Conservation (phyloP, 2,329 filamentous ascomycete genomes). For the Nothopassalora personata region DNA sequence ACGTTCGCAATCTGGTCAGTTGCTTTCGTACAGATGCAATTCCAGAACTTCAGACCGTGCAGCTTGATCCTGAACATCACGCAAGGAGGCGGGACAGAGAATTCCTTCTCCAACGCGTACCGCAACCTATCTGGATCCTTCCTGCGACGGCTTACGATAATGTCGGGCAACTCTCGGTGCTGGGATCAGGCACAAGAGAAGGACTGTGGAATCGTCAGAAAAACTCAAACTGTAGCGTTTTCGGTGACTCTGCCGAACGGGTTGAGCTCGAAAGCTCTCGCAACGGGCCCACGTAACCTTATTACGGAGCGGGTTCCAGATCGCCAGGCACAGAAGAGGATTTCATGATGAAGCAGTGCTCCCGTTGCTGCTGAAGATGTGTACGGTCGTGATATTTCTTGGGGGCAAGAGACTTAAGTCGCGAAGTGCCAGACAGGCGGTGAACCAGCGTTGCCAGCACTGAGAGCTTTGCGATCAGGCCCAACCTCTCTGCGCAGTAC, state of each 20-base stretch:
- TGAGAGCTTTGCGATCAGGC: background rate
- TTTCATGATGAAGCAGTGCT: background rate
- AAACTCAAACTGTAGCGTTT: conserved; percentile 4
- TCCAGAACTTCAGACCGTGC: background rate
- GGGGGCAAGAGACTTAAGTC: background rate
- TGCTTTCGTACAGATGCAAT: background rate
- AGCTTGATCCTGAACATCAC: background rate
- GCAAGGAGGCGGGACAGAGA: background rate
- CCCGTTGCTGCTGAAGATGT: background rate
- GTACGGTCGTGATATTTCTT: too few relatives aligned
- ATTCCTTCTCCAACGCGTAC: background rate
- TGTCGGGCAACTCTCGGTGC: conserved; percentile 6
- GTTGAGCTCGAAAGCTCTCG: background rate
- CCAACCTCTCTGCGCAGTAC: background rate
- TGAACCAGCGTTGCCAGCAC: background rate
- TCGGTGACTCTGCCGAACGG: conserved; percentile 1
- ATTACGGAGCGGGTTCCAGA: background rate
- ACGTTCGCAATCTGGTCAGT: conserved; percentile 6
- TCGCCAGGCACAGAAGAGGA: background rate
- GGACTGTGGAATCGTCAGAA: conserved; percentile 3
- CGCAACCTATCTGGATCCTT: background rate
- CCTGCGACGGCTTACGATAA: background rate
- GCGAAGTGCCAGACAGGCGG: background rate
- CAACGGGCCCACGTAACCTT: conserved; percentile 6
- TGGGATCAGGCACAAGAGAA: conserved; percentile 2